Evolutionary conservation across 1,284 basidiomycete genomes (phyloP), one percentile per base, ranked within the genome.

Genomic region (Boletus calvinii): DNA sequence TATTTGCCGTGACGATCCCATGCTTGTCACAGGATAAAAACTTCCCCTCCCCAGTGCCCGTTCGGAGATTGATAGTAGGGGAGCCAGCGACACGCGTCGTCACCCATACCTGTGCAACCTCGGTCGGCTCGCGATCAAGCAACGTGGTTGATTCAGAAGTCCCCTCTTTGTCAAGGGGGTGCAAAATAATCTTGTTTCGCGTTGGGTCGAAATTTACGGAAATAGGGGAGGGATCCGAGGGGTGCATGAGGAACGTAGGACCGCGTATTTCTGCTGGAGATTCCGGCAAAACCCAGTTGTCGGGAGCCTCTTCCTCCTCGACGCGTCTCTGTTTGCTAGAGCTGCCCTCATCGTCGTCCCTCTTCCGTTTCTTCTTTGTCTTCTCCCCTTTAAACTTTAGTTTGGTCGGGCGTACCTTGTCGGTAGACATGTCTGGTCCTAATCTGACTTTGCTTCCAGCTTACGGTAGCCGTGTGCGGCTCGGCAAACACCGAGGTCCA

Each of bases 321-420:
- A 78, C 59, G 56, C 72, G 71, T 32, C 72, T 77, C 29, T 82
- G 77, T 59, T 78, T 78, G 59, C 72, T 74, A 39, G 75, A 73
- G 41, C 72, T 67, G 5, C 64, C 69, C 15, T 72, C 72, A 3
- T 77, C 79, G 9, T 73, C 74, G 9, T 83, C 81, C 58, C 83
- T 75, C 65, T 85, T 92, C 42, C 90, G 79, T 66, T 92, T 93
- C 77, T 88, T 90, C 72, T 83, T 87, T 9, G 76, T 69, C 68
- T 91, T 92, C 44, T 94, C 92, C 11, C 91, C 91, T 67, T 94
- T 94, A 73, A 94, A 94, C 61, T 85, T 90, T 56, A 92, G 80
- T 63, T 86, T 90, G 11, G 80, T 81, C 2, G 86, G 77, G 52
- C 83, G 82, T 18, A 81, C 73, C 65, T 80, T 80, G 48, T 78